Base-by-base conservation (phyloP, 495 filamentous ascomycete species). In the Aspergillus mulundensis region DNA sequence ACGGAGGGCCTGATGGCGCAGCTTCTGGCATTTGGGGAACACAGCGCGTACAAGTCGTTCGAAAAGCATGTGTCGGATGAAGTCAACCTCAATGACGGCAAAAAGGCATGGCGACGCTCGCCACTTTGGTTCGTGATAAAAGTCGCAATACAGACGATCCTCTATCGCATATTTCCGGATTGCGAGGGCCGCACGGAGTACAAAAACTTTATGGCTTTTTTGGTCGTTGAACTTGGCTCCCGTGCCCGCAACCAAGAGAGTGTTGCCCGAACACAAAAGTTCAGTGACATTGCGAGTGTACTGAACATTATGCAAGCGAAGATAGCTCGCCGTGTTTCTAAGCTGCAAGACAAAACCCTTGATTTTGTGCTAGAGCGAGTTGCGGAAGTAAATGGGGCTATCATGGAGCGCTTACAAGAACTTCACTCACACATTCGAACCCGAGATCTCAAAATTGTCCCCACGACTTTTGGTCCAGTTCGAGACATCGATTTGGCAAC, bases 201-300 rank as follows among this genome's bases (percentile, higher is more conserved):
- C 69, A 87, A 87, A 49, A 54, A 65, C 0, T 74, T 83, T 51
- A 80, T 84, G 69, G 58, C 61, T 5, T 61, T 59, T 42, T 77
- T 15, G 75, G 69, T 54, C 63, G 82, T 61, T 14, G 21, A 57
- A 12, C 1, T 65, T 24, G 58, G 53, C 1, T 68, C 76, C 25
- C 25, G 25, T 28, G 25, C 25, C 25, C 3, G 8, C 3, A 28
- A 3, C 3, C 25, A 28, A 28, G 25, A 28, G 4, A 8, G 8
- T 54, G 34, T 54, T 14, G n/a, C 54, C 1, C 39, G 83, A 5
- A 81, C 0, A 18, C 68, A 0, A 14, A 55, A 24, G 64, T 69
- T 1, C 12, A 40, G 0, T 6, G 30, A 10, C 18, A 3, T 15
- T 0, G 71, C 69, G 23, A 71, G 79, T 30, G 21, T 68, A 0